These are phyloP conservation scores for Phytophthora sojae DNA, from an alignment of 352 stramenopile genomes.

Conservation along the genomic window DNA sequence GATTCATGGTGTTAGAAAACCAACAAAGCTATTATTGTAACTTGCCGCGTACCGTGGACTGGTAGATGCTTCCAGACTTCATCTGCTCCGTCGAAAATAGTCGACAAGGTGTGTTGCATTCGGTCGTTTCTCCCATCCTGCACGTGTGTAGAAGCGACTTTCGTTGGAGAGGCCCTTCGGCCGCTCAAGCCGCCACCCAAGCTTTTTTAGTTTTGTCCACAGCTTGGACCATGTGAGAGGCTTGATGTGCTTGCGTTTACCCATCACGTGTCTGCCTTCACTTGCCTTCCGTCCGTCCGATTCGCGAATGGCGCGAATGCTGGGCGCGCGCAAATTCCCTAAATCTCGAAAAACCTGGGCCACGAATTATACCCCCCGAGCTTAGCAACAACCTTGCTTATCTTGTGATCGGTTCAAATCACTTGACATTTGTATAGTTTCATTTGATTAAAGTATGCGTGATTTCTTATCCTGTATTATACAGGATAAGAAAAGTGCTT, in stretches of 20 bases:
- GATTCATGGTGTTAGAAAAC: too few relatives aligned
- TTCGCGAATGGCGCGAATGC: neutral
- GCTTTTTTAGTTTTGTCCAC: conserved; percentile 8
- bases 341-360: too few relatives aligned
- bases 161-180: conserved; percentile 4
- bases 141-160: conserved; percentile 6
- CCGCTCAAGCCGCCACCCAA: conserved; percentile 7
- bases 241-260: neutral
- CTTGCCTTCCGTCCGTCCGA: neutral
- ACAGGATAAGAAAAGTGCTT: too few relatives aligned
- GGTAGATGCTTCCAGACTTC: conserved; percentile 8
- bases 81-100: conserved; percentile 14
- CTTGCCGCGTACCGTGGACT: neutral
- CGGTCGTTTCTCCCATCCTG: conserved; percentile 4
- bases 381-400: too few relatives aligned
- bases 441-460: too few relatives aligned
- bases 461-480: too few relatives aligned
- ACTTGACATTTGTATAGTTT: too few relatives aligned
- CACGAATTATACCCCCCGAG: too few relatives aligned
- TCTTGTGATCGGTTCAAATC: too few relatives aligned
- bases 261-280: neutral
- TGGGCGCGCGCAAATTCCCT: neutral
- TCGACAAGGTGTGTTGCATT: conserved; percentile 4
- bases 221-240: neutral
- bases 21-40: neutral